These are phyloP conservation scores for Metschnikowia kofuensis DNA, from an alignment of 805 yeast genomes.

Conservation along the genomic window DNA sequence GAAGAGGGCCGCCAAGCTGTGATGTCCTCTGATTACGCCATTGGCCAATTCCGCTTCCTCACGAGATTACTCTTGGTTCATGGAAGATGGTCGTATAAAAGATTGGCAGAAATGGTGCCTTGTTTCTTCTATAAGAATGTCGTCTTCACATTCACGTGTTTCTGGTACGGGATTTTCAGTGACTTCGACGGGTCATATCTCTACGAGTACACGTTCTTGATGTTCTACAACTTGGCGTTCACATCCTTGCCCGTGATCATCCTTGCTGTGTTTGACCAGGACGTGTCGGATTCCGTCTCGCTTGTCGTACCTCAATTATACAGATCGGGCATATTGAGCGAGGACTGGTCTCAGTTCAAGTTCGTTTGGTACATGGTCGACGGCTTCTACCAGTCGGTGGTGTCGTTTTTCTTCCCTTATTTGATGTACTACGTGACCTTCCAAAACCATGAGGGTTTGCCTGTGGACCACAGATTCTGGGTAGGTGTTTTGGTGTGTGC, in stretches of 20 bases:
- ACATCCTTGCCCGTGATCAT: conserved; percentile 80
- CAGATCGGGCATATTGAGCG: conserved; percentile 66
- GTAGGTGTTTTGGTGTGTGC: conserved; percentile 63
- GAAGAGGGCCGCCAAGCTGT: conserved; percentile 90
- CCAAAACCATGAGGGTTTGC: conserved; percentile 51
- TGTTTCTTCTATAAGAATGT: conserved; percentile 78
- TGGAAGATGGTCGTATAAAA: conserved; percentile 84
- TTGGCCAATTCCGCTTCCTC: conserved; percentile 77
- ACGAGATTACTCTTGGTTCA: conserved; percentile 67
- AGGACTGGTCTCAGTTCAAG: conserved; percentile 67
- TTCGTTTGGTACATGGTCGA: conserved; percentile 74
- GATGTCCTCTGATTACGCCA: conserved; percentile 83
- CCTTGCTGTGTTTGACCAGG: conserved; percentile 78
- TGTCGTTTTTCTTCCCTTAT: conserved; percentile 74
- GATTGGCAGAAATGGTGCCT: conserved; percentile 82
- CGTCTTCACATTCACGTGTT: conserved; percentile 67
- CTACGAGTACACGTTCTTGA: conserved; percentile 74
- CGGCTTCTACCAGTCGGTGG: conserved; percentile 71
- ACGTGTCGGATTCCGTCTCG: conserved; percentile 67
- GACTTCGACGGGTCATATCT: conserved; percentile 79
- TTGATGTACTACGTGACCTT: conserved; percentile 35
- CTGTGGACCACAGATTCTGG: conserved; percentile 66
- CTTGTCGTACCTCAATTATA: conserved; percentile 73
- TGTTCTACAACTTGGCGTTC: conserved; percentile 79
- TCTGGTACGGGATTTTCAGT: conserved; percentile 76